A percentile compares a stretch with the other conserved stretches of the same genome.
Conservation (phyloP, 768 basidiomycete genomes). For the Cystofilobasidium capitatum region DNA sequence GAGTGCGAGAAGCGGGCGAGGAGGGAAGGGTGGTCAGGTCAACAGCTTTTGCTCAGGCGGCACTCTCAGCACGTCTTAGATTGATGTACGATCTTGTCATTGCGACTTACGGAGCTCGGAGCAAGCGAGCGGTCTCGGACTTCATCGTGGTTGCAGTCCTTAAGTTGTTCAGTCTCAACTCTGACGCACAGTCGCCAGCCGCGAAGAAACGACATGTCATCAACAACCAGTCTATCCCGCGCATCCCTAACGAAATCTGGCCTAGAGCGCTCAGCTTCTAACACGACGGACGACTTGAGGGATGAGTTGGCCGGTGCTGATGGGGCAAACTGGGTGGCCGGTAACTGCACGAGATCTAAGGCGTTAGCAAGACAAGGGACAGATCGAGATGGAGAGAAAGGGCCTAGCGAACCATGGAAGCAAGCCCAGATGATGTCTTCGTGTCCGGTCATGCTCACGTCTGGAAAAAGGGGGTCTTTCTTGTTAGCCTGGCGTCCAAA, state of each 20-base stretch:
- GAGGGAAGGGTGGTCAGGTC: conserved; percentile 14
- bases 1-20: conserved; percentile 23
- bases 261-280: neutral
- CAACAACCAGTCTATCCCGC: too few relatives aligned
- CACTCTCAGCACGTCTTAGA: too few relatives aligned
- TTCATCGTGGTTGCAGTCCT: too few relatives aligned
- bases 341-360: neutral
- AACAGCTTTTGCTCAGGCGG: neutral
- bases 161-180: too few relatives aligned
- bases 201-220: too few relatives aligned
- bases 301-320: neutral
- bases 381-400: neutral
- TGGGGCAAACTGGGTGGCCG: conserved; percentile 2
- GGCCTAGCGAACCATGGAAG: conserved; percentile 1
- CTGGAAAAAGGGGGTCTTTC: neutral
- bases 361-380: neutral
- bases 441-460: neutral
- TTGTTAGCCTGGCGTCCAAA: neutral
- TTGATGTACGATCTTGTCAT: too few relatives aligned
- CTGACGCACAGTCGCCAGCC: too few relatives aligned
- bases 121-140: too few relatives aligned
- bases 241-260: too few relatives aligned
- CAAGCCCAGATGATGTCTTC: conserved; percentile 6
- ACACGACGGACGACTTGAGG: neutral
- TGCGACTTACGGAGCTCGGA: neutral